Evolutionary conservation across 768 basidiomycete genomes (phyloP).

Genomic region (Wakefieldia striispora): DNA sequence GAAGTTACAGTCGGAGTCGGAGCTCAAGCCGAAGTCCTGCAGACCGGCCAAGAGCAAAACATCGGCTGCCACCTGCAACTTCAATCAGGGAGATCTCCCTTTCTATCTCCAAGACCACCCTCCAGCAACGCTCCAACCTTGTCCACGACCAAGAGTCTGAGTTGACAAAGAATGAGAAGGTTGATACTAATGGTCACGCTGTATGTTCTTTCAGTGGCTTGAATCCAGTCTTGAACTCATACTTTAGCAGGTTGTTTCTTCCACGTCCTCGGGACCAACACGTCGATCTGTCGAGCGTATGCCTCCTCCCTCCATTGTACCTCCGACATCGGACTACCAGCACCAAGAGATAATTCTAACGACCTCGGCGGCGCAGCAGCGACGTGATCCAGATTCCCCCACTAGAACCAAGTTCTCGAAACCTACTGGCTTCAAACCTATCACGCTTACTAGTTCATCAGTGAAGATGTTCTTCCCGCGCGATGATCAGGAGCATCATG

Average conservation of each 20-base stretch:
- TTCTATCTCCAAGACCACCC: slow-evolving; percentile 31
- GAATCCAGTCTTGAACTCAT: slow-evolving; percentile 5
- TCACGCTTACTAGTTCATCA: slow-evolving; percentile 49
- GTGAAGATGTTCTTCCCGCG: slow-evolving; percentile 81
- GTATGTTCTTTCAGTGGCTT: slow-evolving; percentile 14
- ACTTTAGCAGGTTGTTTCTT: slow-evolving; percentile 15
- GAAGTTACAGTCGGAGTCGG: slow-evolving; percentile 54
- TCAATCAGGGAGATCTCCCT: slow-evolving; percentile 36
- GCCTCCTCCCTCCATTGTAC: slow-evolving; percentile 32
- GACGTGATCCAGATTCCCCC: slow-evolving; percentile 19
- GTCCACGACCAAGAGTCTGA: slow-evolving; percentile 21
- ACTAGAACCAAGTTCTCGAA: slow-evolving; percentile 28
- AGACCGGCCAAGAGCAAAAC: slow-evolving; percentile 52
- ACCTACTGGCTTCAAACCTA: slow-evolving; percentile 64
- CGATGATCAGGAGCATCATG: slow-evolving; percentile 62
- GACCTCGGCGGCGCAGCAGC: slow-evolving; percentile 10
- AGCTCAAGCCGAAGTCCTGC: slow-evolving; percentile 52
- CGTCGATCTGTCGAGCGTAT: slow-evolving; percentile 31
- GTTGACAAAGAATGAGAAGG: slow-evolving; percentile 36
- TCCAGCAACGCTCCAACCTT: slow-evolving; percentile 22
- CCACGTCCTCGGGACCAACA: slow-evolving; percentile 20
- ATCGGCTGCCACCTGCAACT: slow-evolving; percentile 56
- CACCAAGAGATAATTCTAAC: slow-evolving; percentile 9
- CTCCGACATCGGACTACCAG: slow-evolving; percentile 15
- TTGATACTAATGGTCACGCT: slow-evolving; percentile 37